Evolutionary conservation across 768 basidiomycete species (phyloP).

Genomic region (Termitomyces sp.): DNA sequence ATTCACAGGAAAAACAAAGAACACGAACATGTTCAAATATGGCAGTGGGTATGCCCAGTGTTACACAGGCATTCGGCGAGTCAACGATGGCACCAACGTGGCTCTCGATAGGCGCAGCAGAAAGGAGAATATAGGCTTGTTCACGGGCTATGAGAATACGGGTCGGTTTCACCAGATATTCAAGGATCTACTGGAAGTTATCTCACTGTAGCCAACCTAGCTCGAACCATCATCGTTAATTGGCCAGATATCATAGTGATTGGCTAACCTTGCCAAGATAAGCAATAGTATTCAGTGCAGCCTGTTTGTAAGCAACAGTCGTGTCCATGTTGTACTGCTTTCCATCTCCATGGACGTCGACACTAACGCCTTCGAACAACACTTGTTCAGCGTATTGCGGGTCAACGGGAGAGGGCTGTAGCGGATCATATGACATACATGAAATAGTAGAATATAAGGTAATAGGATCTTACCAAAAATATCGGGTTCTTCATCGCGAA

Average conservation of each 20-base stretch:
- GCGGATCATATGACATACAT: background rate
- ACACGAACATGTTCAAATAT: conserved; percentile 69
- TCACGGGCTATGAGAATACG: conserved; percentile 50
- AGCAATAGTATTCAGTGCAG: conserved; percentile 69
- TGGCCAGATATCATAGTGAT: background rate
- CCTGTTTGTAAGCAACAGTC: conserved; percentile 79
- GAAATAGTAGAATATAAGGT: background rate
- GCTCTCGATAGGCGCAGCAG: conserved; percentile 61
- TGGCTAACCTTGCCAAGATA: conserved; percentile 65
- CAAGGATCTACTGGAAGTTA: background rate
- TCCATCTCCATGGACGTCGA: conserved; percentile 69
- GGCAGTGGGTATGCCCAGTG: conserved; percentile 66
- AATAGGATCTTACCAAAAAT: conserved; percentile 47
- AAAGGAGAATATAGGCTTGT: conserved; percentile 67
- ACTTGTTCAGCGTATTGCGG: conserved; percentile 71
- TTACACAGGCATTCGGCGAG: conserved; percentile 76
- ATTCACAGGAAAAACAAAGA: background rate
- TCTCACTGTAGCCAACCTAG: conserved; percentile 74
- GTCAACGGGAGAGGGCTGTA: conserved; percentile 68
- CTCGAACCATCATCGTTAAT: background rate
- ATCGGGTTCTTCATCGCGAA: conserved; percentile 73
- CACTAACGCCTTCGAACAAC: conserved; percentile 74
- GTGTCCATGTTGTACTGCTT: conserved; percentile 78
- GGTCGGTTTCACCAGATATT: background rate
- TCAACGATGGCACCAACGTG: conserved; percentile 68